A percentile compares a stretch with the other conserved stretches of the same genome.
Conservation (phyloP, 2,329 filamentous ascomycete genomes). For the Talaromyces marneffei region DNA sequence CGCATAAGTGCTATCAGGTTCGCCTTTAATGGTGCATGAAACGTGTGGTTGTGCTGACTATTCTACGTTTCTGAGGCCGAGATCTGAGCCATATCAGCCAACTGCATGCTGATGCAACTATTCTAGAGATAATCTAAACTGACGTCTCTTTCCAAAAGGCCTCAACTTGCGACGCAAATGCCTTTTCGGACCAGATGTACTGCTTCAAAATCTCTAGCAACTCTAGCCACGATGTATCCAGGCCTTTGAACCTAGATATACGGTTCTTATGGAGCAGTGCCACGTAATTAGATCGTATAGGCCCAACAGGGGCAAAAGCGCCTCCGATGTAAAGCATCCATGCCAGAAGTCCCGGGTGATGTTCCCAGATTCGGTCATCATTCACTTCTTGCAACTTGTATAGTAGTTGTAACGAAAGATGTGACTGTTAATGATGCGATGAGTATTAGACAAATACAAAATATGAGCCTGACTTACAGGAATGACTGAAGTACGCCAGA, state of each 20-base stretch:
- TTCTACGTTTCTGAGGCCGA: background rate
- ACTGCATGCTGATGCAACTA: background rate
- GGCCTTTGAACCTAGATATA: slow-evolving; percentile 12
- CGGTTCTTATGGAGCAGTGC: slow-evolving; percentile 19
- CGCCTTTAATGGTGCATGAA: no score
- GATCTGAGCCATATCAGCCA: background rate
- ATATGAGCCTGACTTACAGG: slow-evolving; percentile 30
- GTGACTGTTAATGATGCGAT: background rate
- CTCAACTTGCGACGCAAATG: slow-evolving; percentile 28
- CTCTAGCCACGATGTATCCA: slow-evolving; percentile 29
- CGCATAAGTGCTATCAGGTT: no score
- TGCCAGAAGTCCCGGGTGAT: slow-evolving; percentile 27
- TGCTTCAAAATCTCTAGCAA: slow-evolving; percentile 27
- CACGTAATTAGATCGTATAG: slow-evolving; percentile 26
- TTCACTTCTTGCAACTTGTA: slow-evolving; percentile 25
- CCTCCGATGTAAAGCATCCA: slow-evolving; percentile 39
- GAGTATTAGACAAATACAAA: slow-evolving; percentile 12
- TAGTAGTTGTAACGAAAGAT: slow-evolving; percentile 27
- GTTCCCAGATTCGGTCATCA: slow-evolving; percentile 29
- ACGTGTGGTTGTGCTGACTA: background rate
- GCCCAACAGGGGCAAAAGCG: slow-evolving; percentile 30
- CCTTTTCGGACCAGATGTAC: slow-evolving; percentile 40
- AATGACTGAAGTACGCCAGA: slow-evolving; percentile 36
- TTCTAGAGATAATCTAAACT: background rate
- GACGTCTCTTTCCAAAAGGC: slow-evolving; percentile 28